Evolutionary conservation across 1,139 yeast species (phyloP).

Genomic region (Citeromyces siamensis): DNA sequence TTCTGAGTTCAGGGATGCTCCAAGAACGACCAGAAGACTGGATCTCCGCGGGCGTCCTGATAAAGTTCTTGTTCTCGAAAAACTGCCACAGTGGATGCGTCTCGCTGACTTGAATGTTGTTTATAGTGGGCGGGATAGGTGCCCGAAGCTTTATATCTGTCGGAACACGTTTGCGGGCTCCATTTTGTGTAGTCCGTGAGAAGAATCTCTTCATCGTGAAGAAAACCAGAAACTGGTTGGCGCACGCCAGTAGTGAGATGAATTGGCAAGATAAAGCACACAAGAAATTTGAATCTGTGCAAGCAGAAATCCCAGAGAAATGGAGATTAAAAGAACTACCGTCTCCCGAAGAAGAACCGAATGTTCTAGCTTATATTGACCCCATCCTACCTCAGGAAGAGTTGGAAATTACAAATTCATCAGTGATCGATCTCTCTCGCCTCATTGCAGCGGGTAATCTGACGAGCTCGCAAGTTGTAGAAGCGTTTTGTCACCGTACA

Average conservation of each 20-base stretch:
- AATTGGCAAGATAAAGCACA: conserved; percentile 13
- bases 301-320: conserved; percentile 16
- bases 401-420: conserved; percentile 11
- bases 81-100: conserved; percentile 96
- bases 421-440: conserved; percentile 19
- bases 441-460: conserved; percentile 25
- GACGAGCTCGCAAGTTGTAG: conserved; percentile 29
- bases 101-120: conserved; percentile 60
- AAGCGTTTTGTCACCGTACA: conserved; percentile 45
- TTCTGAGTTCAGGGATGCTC: conserved; percentile 80
- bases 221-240: too few relatives aligned
- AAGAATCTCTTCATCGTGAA: conserved; percentile 2
- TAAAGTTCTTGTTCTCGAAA: conserved; percentile 51
- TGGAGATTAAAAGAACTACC: conserved; percentile 16
- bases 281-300: conserved; percentile 11
- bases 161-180: conserved; percentile 13
- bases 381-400: conserved; percentile 18
- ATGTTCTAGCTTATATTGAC: conserved; percentile 13
- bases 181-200: neutral
- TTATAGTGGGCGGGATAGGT: conserved; percentile 80
- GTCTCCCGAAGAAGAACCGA: conserved; percentile 12
- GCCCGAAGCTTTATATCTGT: conserved; percentile 43
- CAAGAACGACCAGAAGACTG: conserved; percentile 63
- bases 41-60: conserved; percentile 48
- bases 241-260: too few relatives aligned